Evolutionary conservation across 164 flowering plant species (phyloP).

Genomic region (Vitis cinerea): DNA sequence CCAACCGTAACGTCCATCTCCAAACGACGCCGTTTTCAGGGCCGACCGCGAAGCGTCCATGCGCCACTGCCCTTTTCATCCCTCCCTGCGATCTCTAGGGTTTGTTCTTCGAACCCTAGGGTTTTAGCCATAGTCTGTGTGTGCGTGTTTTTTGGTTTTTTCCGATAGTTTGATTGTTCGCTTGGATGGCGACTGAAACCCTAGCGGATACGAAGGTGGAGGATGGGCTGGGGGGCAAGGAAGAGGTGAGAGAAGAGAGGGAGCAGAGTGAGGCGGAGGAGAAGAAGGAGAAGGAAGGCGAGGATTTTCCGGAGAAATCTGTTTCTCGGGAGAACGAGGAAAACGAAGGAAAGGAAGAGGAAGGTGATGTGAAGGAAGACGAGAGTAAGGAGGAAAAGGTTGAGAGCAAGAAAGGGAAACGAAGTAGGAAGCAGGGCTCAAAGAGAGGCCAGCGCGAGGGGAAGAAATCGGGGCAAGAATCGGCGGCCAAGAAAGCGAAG

Average conservation of each 20-base stretch:
- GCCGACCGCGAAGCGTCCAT: background rate
- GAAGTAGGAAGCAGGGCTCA: background rate
- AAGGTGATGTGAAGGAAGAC: conserved; percentile 4
- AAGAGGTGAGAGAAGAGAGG: background rate
- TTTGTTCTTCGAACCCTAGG: conserved; percentile 9
- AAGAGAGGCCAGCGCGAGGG: conserved; percentile 13
- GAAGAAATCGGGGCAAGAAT: conserved; percentile 4
- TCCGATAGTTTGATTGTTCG: background rate
- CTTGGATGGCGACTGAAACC: conserved; percentile 31
- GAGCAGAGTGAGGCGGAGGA: conserved; percentile 3
- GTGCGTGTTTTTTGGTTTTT: background rate
- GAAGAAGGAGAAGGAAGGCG: conserved; percentile 1
- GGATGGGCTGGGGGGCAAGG: conserved; percentile 1
- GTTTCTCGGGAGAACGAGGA: background rate
- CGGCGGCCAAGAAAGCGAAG: conserved; percentile 4
- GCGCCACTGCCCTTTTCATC: background rate
- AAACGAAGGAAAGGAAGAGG: background rate
- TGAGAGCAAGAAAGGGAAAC: no score
- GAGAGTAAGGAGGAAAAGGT: conserved; percentile 4
- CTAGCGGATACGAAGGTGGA: conserved; percentile 31
- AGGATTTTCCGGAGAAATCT: conserved; percentile 5
- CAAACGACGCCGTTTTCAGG: no score
- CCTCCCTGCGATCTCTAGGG: conserved; percentile 2
- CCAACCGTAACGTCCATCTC: no score
- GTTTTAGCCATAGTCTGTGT: background rate